phyloP scores from a whole-genome alignment of 2,329 filamentous ascomycete species.

The Microsporum canis region DNA sequence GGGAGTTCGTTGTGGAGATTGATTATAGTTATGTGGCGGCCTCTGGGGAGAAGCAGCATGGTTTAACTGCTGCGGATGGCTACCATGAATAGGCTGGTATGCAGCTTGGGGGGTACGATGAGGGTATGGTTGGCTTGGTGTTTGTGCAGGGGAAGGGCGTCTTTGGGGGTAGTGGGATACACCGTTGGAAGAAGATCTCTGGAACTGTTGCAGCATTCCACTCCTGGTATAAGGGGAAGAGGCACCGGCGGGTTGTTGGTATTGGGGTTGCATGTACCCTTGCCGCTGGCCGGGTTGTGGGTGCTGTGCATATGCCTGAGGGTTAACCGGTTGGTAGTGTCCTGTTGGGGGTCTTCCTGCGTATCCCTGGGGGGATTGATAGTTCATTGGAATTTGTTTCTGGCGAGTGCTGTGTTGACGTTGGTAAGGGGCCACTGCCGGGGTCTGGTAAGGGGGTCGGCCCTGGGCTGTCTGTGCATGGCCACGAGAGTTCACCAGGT shows the following conservation, averaged over 20 bases:
- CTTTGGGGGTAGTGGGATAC: conserved; percentile 24
- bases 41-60: conserved; percentile 27
- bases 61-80: conserved; percentile 20
- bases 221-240: conserved; percentile 24
- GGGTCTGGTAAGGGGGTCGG: conserved; percentile 20
- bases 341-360: conserved; percentile 22
- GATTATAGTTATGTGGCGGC: conserved; percentile 17
- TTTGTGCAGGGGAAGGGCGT: conserved; percentile 22
- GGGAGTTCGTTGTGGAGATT: conserved; percentile 26
- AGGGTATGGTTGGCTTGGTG: conserved; percentile 13
- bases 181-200: conserved; percentile 31
- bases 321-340: conserved; percentile 25
- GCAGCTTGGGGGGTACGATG: conserved; percentile 19
- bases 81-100: conserved; percentile 17
- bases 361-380: conserved; percentile 25
- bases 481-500: conserved; percentile 23
- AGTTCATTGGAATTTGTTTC: conserved; percentile 20
- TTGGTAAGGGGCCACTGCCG: conserved; percentile 24
- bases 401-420: conserved; percentile 20
- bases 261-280: conserved; percentile 25
- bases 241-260: conserved; percentile 20
- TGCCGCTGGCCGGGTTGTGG: conserved; percentile 30
- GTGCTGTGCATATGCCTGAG: conserved; percentile 21
- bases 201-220: conserved; percentile 30
- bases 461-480: conserved; percentile 23